Evolutionary conservation across 768 basidiomycete species (phyloP), one percentile per base, ranked within the genome.

Genomic region (Ramaria sp.): DNA sequence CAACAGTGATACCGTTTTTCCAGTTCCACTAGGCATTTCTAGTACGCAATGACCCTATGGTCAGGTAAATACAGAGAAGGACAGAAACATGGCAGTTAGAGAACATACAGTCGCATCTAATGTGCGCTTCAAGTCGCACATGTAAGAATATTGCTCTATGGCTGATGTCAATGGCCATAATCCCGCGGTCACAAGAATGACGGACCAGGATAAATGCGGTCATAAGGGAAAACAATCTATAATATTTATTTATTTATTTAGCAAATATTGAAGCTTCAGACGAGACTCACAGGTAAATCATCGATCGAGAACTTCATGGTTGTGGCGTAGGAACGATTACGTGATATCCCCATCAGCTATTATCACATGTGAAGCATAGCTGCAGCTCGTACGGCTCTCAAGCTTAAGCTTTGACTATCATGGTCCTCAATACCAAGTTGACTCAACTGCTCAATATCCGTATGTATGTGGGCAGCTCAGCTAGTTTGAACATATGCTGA

Each of bases 21-120:
- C 96, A 20, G 96, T 99, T 15, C 96, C 96, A 10, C 96, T 98
- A 58, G 96, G 96, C 96, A 99, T 99, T 73, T 99, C 96, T 36
- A 99, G 78, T n/a, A 98, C 91, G 66, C 96, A 97, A 61, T 99
- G 96, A 48, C 96, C 96, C 93, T 98, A 61, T 39, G 52, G 20
- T 41, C 16, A 50, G 36, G 9, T 22, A 24, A 18, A 28, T 25
- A 42, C 56, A 22, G 38, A 52, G n/a, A 15, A 45, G 10, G 51
- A 42, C 22, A 38, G 25, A 28, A 28, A 13, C 43, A 37, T 22
- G n/a, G n/a, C n/a, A n/a, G n/a, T n/a, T n/a, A 56, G 36, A 41
- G 37, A 18, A 63, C 72, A 58, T 67, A 93, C 94, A 57, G 89
- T 85, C 34, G 93, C 94, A 70, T 99, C 96, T 16, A 99, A 78